Evolutionary conservation across 1,284 basidiomycete genomes (phyloP).

Genomic region (Austropuccinia psidii): DNA sequence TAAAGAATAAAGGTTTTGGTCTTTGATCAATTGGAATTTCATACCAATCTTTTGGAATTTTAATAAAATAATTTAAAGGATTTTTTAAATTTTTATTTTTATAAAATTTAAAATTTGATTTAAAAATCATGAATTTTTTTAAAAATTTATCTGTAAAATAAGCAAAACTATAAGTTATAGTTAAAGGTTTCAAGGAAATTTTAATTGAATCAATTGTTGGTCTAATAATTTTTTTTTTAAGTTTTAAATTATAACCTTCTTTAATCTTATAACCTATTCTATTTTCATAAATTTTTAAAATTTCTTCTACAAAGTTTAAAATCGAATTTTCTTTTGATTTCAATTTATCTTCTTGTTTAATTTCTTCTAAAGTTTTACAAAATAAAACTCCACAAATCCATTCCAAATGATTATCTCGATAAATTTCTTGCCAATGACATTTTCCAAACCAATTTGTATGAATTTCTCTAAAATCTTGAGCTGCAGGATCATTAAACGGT

Average conservation of each 20-base stretch:
- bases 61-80: constrained; percentile 10
- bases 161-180: constrained; percentile 3
- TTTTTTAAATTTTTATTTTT: constrained; percentile 1
- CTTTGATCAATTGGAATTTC: constrained; percentile 1
- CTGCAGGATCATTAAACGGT: constrained; percentile 17
- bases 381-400: constrained; percentile 13
- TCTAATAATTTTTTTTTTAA: constrained; percentile 15
- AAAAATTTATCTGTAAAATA: not conserved
- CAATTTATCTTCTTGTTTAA: constrained; percentile 13
- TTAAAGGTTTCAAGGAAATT: constrained; percentile 1
- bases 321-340: not conserved
- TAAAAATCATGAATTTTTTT: not conserved
- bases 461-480: constrained; percentile 17
- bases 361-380: constrained; percentile 1
- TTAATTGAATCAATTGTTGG: constrained; percentile 15
- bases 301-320: not conserved
- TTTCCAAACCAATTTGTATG: constrained; percentile 18
- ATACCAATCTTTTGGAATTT: constrained; percentile 14
- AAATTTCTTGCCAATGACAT: constrained; percentile 22
- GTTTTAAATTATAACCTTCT: constrained; percentile 22
- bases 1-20: constrained; percentile 17
- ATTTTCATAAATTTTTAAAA: constrained; percentile 8
- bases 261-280: constrained; percentile 3
- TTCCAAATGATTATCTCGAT: constrained; percentile 11
- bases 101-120: constrained; percentile 6